Base-by-base conservation (phyloP, 164 flowering plant genomes). In the Berberis vulgaris region DNA sequence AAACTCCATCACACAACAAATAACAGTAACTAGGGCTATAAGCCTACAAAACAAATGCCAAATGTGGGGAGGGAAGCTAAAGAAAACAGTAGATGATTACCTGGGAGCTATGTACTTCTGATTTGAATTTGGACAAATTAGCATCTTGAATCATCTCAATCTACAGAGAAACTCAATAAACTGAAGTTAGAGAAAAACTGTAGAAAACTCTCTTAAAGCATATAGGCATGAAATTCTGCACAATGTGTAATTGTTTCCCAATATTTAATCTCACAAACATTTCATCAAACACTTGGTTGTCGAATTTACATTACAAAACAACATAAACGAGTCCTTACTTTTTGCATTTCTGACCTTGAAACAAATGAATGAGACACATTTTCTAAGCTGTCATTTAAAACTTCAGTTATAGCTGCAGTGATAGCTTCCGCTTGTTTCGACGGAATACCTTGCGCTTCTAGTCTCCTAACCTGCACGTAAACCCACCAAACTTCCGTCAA, bases 351-450 rank as follows among this genome's bases (percentile, higher is more conserved):
- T 0, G 67, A 68, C 62, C 75, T 83, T 0, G 93, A 78, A 26
- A 85, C 84, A 62, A 82, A 83, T 1, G 85, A 69, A 9, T 84
- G 81, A 52, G 86, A 71, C 11, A 86, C 80, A 79, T 86, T 88
- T 57, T 85, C 93, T 78, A 88, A 80, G 65, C 88, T 88, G 60
- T 84, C 93, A 64, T 85, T 81, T 68, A 88, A 71, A 58, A 90
- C 97, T 49, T 83, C 80, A 26, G 85, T 86, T 3, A 90, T 82
- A 2, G 91, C 89, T 49, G 84, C 68, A 1, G 97, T 91, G 50
- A 88, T 85, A 1, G 89, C 97, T 70, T 91, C 97, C 0, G 97
- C 97, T 40, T 91, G 96, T 63, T 85, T 81, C 0, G 91, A 70
- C 12, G 89, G 91, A 43, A 91, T 73, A 0, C 93, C 97, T 70